Base-by-base conservation (phyloP, 2,329 filamentous ascomycete genomes). In the Fusarium pseudograminearum region DNA sequence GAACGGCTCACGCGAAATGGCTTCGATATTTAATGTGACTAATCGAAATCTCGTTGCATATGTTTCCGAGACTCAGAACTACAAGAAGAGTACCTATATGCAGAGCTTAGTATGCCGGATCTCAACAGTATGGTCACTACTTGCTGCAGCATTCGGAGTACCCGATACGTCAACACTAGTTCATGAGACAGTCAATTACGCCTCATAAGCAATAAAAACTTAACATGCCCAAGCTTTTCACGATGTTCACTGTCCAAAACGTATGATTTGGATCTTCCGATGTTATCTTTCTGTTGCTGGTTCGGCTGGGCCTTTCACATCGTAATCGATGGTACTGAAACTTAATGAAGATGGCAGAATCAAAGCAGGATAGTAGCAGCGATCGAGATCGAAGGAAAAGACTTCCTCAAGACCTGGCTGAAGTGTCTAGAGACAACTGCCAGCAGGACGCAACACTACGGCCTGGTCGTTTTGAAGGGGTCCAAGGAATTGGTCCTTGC, bases 71-170 rank as follows among this genome's bases (percentile, higher is more conserved):
- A 34, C 31, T 14, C 36, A 11, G 26, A 44, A 9, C 16, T 31
- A 18, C 28, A 38, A 51, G 12, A n/a, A 31, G 24, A 28, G 33
- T 50, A 45, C 31, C 8, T 44, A 20, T 14, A 7, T 33, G 16
- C 5, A 34, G 16, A 44, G 33, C n/a, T 33, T 22, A 42, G 38
- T 18, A 30, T 61, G 48, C 24, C 24, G 20, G 40, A 24, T 38
- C 16, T 45, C 28, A 4, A 15, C 38, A 36, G 42, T 14, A 20
- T 41, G 47, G 44, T n/a, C 38, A 55, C 46, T 24, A 33, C 30
- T 48, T n/a, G 42, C 42, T 60, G 34, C 38, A 26, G 16, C 28
- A 3, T 30, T 16, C 66, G 62, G 66, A 22, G 50, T 28, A 36
- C n/a, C 57, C 62, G 67, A 54, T 20, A n/a, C 12, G 24, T 36